Evolutionary conservation across 2,329 filamentous ascomycete species (phyloP).

Genomic region (Aspergillus pseudoterreus): DNA sequence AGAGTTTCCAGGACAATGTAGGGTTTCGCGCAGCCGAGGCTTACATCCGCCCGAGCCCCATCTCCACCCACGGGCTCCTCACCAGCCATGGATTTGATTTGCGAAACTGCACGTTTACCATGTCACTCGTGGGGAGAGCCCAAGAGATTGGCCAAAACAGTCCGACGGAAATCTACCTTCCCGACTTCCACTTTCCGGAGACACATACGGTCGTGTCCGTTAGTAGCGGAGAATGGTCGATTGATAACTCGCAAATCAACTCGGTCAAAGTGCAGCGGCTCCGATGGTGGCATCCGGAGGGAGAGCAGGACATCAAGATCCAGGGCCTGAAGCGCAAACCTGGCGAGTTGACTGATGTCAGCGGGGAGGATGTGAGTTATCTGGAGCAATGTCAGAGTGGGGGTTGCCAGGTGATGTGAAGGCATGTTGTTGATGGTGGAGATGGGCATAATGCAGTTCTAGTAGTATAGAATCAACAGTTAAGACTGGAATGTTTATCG

Average conservation of each 20-base stretch:
- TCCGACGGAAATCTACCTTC: slow-evolving; percentile 81
- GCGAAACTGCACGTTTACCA: slow-evolving; percentile 69
- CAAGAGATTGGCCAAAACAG: slow-evolving; percentile 56
- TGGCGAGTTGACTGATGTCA: slow-evolving; percentile 40
- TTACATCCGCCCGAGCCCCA: slow-evolving; percentile 80
- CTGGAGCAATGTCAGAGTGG: slow-evolving; percentile 57
- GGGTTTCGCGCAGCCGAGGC: slow-evolving; percentile 91
- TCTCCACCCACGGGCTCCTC: slow-evolving; percentile 69
- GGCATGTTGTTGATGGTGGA: background rate
- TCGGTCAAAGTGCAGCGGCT: slow-evolving; percentile 69
- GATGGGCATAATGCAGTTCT: no score
- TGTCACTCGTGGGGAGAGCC: slow-evolving; percentile 63
- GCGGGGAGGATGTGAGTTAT: slow-evolving; percentile 72
- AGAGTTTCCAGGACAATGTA: slow-evolving; percentile 57
- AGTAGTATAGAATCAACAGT: no score
- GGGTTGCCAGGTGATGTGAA: slow-evolving; percentile 51
- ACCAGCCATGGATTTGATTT: slow-evolving; percentile 77
- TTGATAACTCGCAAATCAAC: slow-evolving; percentile 68
- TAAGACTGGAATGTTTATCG: no score
- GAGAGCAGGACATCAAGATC: slow-evolving; percentile 75
- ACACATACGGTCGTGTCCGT: slow-evolving; percentile 69
- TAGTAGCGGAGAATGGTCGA: slow-evolving; percentile 85
- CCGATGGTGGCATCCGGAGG: slow-evolving; percentile 89
- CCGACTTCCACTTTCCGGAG: slow-evolving; percentile 86
- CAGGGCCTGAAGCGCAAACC: slow-evolving; percentile 66